Base-by-base conservation (phyloP, 441 rosid genomes). In the Raphanus hybrid region DNA sequence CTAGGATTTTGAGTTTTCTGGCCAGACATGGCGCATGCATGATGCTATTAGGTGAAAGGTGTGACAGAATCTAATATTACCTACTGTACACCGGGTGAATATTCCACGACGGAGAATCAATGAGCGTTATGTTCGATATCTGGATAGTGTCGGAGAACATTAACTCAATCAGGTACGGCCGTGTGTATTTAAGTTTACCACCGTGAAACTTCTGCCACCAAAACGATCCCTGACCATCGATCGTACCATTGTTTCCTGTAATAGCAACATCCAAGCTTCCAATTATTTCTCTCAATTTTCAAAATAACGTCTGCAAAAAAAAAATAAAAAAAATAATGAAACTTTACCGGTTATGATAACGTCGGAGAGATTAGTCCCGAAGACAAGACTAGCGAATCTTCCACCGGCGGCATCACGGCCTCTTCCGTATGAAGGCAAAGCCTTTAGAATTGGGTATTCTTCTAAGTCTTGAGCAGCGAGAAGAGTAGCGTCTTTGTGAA, bases 201-300 rank as follows among this genome's bases (percentile, higher is more conserved):
- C 83, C 81, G 64, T 88, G 94, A 79, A 88, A 90, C 8, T 84
- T 71, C 66, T 87, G 91, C 94, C 94, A 90, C 94, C 94, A 90
- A 77, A 83, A 71, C 4, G 88, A 87, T 18, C 94, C 94, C 68
- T 90, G 94, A 18, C 94, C 92, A 34, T 88, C 90, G 54, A 90
- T 84, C 1, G 94, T 90, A 8, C 90, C 94, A 52, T 88, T 90
- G 27, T 83, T 79, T 60, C 94, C 94, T 87, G 78, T 61, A 5
- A 75, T 55, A 50, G 12, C 6, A 8, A 16, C 8, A 75, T 80
- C 80, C 76, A 80, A 70, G 83, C 74, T 3, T 75, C 1, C 1
- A 8, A 1, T n/a, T 15, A 9, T 41, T 79, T 29, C 11, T 62
- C 64, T 27, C 14, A 16, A 5, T 5, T 4, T 26, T 69, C 8